Percentiles rank a stretch among this genome's conserved stretches.
Conservation (phyloP, 495 filamentous ascomycete genomes). For the Xylaria sp. region DNA sequence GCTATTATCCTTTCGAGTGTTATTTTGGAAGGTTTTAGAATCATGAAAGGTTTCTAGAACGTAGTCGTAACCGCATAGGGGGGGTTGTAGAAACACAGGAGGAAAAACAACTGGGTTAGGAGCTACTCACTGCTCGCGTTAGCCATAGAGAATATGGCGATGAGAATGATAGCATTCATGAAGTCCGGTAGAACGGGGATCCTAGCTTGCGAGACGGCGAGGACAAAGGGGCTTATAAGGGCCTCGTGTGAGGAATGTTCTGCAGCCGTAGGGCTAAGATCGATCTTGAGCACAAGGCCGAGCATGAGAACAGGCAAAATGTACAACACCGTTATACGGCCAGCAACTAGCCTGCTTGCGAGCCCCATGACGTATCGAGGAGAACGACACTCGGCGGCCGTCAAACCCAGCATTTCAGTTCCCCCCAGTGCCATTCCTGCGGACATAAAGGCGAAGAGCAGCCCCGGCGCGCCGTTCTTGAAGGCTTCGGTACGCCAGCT, state of each 20-base stretch:
- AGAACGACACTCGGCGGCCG: conserved; percentile 75
- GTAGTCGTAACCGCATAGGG: too few relatives aligned
- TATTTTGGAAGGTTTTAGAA: background rate
- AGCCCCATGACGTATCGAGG: conserved; percentile 73
- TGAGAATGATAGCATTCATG: conserved; percentile 68
- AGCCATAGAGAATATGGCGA: conserved; percentile 59
- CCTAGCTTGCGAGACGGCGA: conserved; percentile 64
- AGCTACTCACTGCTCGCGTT: conserved; percentile 55
- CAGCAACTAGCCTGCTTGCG: conserved; percentile 75
- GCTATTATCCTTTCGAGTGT: background rate
- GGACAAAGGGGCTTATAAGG: conserved; percentile 64
- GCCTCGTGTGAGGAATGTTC: conserved; percentile 25
- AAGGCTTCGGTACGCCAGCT: conserved; percentile 60
- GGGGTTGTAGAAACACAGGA: too few relatives aligned
- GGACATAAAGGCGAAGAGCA: conserved; percentile 65
- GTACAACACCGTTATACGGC: conserved; percentile 80
- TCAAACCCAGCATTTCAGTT: conserved; percentile 69
- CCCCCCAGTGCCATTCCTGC: conserved; percentile 68
- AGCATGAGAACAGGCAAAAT: conserved; percentile 60
- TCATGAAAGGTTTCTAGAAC: too few relatives aligned
- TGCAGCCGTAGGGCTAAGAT: conserved; percentile 12
- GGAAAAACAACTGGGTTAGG: background rate
- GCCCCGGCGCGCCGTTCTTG: conserved; percentile 63
- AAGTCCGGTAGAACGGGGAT: conserved; percentile 65
- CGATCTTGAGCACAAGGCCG: conserved; percentile 53